Evolutionary conservation across 2,329 filamentous ascomycete genomes (phyloP).

Genomic region (Cercospora brassicicola): DNA sequence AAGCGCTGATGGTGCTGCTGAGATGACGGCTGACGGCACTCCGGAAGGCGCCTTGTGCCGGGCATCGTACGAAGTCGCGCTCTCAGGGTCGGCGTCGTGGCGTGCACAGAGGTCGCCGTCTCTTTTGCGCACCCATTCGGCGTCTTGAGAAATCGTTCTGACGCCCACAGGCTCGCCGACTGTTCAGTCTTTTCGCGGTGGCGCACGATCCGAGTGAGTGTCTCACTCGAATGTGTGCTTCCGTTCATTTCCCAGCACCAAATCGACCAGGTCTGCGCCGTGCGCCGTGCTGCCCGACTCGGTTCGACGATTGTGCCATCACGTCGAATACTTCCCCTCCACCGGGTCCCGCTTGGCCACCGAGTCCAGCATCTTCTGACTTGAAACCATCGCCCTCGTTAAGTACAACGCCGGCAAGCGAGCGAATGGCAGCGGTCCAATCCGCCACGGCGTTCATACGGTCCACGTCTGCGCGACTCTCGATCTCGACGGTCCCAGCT

Average conservation of each 20-base stretch:
- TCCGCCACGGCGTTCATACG: conserved; percentile 71
- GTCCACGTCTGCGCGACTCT: conserved; percentile 69
- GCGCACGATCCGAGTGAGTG: not conserved
- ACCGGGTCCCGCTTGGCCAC: conserved; percentile 4
- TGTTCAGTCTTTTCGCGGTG: not conserved
- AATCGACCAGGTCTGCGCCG: conserved; percentile 2
- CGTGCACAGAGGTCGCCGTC: not conserved
- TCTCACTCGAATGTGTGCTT: not conserved
- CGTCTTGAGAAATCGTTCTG: not conserved
- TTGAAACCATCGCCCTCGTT: conserved; percentile 74
- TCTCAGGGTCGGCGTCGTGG: not conserved
- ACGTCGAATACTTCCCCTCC: conserved; percentile 10
- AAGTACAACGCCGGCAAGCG: conserved; percentile 70
- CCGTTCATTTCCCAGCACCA: conserved; percentile 9
- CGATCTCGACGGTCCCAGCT: conserved; percentile 77
- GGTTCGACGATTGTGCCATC: not conserved
- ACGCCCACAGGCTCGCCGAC: not conserved
- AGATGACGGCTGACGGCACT: not conserved
- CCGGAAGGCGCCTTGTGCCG: not conserved
- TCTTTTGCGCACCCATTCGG: not conserved
- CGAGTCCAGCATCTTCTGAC: conserved; percentile 43
- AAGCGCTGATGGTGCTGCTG: not conserved
- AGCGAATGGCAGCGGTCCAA: conserved; percentile 69
- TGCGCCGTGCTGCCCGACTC: conserved; percentile 1
- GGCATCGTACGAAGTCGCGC: not conserved